Conservation (phyloP, 2,329 filamentous ascomycete species). For the Phialemoniopsis sp. region DNA sequence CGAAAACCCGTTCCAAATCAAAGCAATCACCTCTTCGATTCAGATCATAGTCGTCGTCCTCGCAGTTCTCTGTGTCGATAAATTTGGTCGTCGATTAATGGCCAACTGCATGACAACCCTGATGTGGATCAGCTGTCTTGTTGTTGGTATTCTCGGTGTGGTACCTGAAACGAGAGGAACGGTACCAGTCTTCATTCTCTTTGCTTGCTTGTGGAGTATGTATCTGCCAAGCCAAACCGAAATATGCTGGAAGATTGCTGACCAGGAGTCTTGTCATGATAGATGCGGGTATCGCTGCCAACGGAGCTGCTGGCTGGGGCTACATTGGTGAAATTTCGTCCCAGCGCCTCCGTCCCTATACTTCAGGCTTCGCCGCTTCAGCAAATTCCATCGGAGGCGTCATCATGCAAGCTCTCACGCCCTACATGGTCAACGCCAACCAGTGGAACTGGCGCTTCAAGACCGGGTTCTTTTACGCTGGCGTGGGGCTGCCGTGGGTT, state of each 20-base stretch:
- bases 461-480: conserved; percentile 23
- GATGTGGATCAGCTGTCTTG: conserved; percentile 9
- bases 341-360: conserved; percentile 24
- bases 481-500: conserved; percentile 3
- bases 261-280: no score
- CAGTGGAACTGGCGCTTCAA: conserved; percentile 25
- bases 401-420: conserved; percentile 18
- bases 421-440: conserved; percentile 24
- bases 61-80: conserved; percentile 11
- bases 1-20: conserved; percentile 13
- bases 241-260: no score
- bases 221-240: conserved; percentile 13
- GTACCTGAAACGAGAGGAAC: conserved; percentile 8
- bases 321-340: conserved; percentile 29
- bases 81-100: conserved; percentile 10
- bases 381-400: conserved; percentile 16
- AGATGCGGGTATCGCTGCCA: conserved; percentile 16
- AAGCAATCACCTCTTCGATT: no score
- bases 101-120: conserved; percentile 6
- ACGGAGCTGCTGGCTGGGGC: conserved; percentile 20
- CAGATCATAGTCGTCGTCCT: conserved; percentile 10
- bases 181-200: conserved; percentile 12
- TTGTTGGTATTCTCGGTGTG: conserved; percentile 14
- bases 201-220: conserved; percentile 17
- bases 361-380: conserved; percentile 22